Evolutionary conservation across 1,284 basidiomycete genomes (phyloP), one percentile per base, ranked within the genome.

Genomic region (Puccinia triticina): DNA sequence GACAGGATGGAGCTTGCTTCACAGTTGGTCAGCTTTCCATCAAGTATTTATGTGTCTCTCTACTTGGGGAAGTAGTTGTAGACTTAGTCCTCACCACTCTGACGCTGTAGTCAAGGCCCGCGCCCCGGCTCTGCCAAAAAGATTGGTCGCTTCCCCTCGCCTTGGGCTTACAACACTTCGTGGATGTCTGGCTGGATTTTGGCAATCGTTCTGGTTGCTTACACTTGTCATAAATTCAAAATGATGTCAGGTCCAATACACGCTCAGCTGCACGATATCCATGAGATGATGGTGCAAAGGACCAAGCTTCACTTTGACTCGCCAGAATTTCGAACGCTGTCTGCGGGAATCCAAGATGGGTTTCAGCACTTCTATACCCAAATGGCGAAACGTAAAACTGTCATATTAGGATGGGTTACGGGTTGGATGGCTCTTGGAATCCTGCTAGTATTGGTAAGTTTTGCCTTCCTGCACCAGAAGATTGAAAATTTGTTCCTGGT

Each of bases 81-180:
- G 40, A 5, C 26, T 66, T 11, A 66, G n/a, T 43, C 10, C 21
- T 18, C 32, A 34, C 7, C 8, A 21, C 34, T 11, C 21, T 66
- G 18, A 5, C 12, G 16, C 29, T 66, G 32, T 21, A 66, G 64
- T 66, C 34, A 43, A 21, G 64, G 64, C 40, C 40, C 21, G 64
- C 64, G 64, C 23, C 64, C 7, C 26, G 64, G 64, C 21, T 37
- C 34, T n/a, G 2, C 32, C 23, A 34, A 66, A 37, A 29, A 29
- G 12, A 16, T 32, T 37, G 64, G 32, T 66, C 55, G 55, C 55
- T 66, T 66, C 37, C 64, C 26, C 40, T 32, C 32, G 40, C 64
- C 64, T 66, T 66, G 64, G 64, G 32, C 64, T 37, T 66, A 66
- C 64, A 66, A 66, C 40, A 21, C 16, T n/a, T 10, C 26, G 64